Evolutionary conservation across 2,329 filamentous ascomycete genomes (phyloP), one percentile per base, ranked within the genome.

Genomic region (Rosellinia necatrix): DNA sequence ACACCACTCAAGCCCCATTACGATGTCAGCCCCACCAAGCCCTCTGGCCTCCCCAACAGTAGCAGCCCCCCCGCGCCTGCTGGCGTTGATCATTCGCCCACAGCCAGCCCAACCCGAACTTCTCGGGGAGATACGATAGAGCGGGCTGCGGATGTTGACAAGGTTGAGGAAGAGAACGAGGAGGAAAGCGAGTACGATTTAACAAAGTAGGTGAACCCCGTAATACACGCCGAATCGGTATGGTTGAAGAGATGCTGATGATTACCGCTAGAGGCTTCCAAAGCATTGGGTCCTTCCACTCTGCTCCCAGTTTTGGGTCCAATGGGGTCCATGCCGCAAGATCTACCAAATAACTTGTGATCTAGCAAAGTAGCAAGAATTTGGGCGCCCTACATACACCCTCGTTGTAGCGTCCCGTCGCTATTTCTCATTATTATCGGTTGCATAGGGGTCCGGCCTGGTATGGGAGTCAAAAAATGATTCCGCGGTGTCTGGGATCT

Each of bases 221-320:
- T 10, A 22, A 17, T 41, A 21, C 24, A 34, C n/a, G n/a, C 12
- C 12, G 21, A 13, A 40, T 38, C 7, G 2, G 35, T 8, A 25
- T 25, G 10, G n/a, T 21, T 48, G 32, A 50, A 17, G 37, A 15
- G 35, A 41, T 51, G 42, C 68, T 74, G 68, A 76, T 65, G 40
- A 35, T 58, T 21, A 10, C 40, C 15, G 53, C 34, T 53, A 85
- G 82, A 73, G 85, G 85, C 0, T 87, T 87, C 63, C 84, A 87
- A 68, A 86, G 81, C 60, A 87, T 87, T 48, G 81, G 83, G 25
- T 79, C 83, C 1, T 87, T 84, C 59, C 84, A 87, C 61, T 81
- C 83, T 6, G 50, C 62, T 34, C 51, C 55, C 9, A 49, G 49
- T 19, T 61, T 61, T 27, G 55, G 59, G 19, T 56, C 59, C 13